A percentile compares a stretch with the other conserved stretches of the same genome.
Conservation (phyloP, 2,329 filamentous ascomycete species). For the Alternaria longipes region DNA sequence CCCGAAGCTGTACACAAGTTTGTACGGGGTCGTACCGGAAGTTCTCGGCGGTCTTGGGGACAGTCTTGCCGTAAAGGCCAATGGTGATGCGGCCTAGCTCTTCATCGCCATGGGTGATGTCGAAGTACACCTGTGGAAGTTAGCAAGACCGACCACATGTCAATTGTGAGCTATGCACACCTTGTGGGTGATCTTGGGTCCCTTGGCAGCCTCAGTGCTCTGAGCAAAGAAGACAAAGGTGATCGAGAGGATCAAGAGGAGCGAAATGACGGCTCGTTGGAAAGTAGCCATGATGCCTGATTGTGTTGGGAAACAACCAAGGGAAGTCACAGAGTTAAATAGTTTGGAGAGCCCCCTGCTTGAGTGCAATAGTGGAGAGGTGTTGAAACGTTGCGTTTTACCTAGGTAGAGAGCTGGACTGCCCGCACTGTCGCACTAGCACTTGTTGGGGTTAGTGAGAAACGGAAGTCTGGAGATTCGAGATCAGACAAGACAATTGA, state of each 20-base stretch:
- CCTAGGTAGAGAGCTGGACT: constrained; percentile 10
- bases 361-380: constrained; percentile 20
- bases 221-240: constrained; percentile 50
- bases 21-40: constrained; percentile 58
- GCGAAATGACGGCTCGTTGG: constrained; percentile 74
- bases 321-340: constrained; percentile 37
- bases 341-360: constrained; percentile 28
- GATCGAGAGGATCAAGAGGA: constrained; percentile 79
- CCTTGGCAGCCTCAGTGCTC: constrained; percentile 60
- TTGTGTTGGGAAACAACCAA: constrained; percentile 25
- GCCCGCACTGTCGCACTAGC: constrained; percentile 26
- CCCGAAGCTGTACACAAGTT: background rate
- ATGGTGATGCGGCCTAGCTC: constrained; percentile 78
- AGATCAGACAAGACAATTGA: constrained; percentile 14
- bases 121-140: constrained; percentile 74
- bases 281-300: constrained; percentile 74
- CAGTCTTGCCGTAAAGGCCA: constrained; percentile 87
- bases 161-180: constrained; percentile 52
- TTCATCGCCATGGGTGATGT: constrained; percentile 80
- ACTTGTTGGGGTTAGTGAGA: constrained; percentile 16
- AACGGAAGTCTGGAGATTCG: constrained; percentile 17
- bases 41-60: constrained; percentile 77
- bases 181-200: constrained; percentile 95
- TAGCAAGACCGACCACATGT: background rate
- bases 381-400: constrained; percentile 49